Percentiles rank a stretch among this genome's conserved stretches.
Conservation (phyloP, 2,329 filamentous ascomycete genomes). For the Alternaria novae-zelandiae region DNA sequence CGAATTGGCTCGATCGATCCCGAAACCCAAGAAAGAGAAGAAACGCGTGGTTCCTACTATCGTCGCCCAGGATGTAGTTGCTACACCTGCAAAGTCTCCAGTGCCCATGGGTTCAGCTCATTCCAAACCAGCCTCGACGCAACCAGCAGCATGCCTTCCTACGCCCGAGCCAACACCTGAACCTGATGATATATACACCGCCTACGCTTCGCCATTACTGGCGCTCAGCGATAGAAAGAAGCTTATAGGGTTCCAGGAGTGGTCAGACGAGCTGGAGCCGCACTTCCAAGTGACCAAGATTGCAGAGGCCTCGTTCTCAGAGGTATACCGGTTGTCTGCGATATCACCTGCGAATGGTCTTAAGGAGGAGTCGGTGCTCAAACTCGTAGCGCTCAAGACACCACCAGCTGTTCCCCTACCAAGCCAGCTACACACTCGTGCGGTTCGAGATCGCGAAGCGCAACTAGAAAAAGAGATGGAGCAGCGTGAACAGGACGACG, state of each 20-base stretch:
- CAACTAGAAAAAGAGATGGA: constrained; percentile 32
- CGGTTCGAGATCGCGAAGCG: constrained; percentile 57
- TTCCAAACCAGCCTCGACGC: constrained; percentile 13
- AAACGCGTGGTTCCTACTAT: neutral
- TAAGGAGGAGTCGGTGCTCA: constrained; percentile 56
- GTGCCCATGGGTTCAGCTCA: constrained; percentile 19
- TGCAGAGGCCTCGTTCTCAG: constrained; percentile 70
- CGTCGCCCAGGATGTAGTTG: neutral
- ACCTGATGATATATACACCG: constrained; percentile 32
- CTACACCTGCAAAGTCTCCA: constrained; percentile 10
- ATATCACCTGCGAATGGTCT: constrained; percentile 29
- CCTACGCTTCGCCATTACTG: constrained; percentile 37
- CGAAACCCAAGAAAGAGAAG: constrained; percentile 8
- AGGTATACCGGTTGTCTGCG: constrained; percentile 66
- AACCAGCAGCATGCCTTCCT: constrained; percentile 15
- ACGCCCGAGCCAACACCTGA: constrained; percentile 30
- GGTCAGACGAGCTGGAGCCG: constrained; percentile 50
- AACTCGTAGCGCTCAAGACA: constrained; percentile 49
- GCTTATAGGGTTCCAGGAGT: constrained; percentile 48
- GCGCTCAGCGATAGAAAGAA: constrained; percentile 34
- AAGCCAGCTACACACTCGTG: constrained; percentile 36
- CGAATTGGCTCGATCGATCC: neutral
- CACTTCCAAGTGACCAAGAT: constrained; percentile 64
- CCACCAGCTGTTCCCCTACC: constrained; percentile 44
- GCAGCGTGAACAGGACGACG: constrained; percentile 47